phyloP scores from a whole-genome alignment of 345 rosid genomes.

The Boechera divaricarpa region DNA sequence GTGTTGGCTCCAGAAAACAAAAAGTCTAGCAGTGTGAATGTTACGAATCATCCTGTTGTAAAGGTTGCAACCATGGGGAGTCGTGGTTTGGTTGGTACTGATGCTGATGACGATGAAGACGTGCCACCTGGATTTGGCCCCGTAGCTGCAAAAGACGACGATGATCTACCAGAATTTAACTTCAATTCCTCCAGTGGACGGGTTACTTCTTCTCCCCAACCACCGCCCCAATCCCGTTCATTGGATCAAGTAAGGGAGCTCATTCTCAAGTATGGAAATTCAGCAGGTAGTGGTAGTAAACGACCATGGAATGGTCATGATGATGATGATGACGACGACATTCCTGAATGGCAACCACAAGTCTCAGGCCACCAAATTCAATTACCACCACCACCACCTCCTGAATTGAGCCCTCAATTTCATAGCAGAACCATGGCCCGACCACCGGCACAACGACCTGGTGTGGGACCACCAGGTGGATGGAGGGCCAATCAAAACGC shows the following conservation, averaged over 20 bases:
- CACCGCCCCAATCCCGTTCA: slow-evolving; percentile 35
- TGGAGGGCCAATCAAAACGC: slow-evolving; percentile 42
- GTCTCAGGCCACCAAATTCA: slow-evolving; percentile 29
- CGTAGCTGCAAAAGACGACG: slow-evolving; percentile 62
- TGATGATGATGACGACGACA: slow-evolving; percentile 72
- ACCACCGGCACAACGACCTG: slow-evolving; percentile 29
- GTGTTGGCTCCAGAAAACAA: slow-evolving; percentile 29
- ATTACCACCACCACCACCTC: slow-evolving; percentile 21
- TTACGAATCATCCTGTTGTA: slow-evolving; percentile 28
- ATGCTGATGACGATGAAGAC: slow-evolving; percentile 54
- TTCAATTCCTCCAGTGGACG: slow-evolving; percentile 38
- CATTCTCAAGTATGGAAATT: slow-evolving; percentile 78
- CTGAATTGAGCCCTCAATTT: slow-evolving; percentile 7
- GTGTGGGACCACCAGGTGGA: slow-evolving; percentile 41
- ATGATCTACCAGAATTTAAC: slow-evolving; percentile 90
- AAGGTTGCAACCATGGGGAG: slow-evolving; percentile 16
- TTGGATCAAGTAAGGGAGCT: slow-evolving; percentile 81
- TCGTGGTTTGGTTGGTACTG: slow-evolving; percentile 28
- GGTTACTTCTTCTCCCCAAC: slow-evolving; percentile 34
- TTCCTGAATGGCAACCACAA: slow-evolving; percentile 96
- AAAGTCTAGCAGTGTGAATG: slow-evolving; percentile 13
- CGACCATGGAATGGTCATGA: slow-evolving; percentile 54
- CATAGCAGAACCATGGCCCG: slow-evolving; percentile 29
- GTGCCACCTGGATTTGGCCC: slow-evolving; percentile 97
- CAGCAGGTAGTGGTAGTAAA: slow-evolving; percentile 46